A percentile compares a stretch with the other conserved stretches of the same genome.
Evolutionary conservation across 1,139 yeast genomes (phyloP).

Genomic region (Scheffersomyces insectosa): DNA sequence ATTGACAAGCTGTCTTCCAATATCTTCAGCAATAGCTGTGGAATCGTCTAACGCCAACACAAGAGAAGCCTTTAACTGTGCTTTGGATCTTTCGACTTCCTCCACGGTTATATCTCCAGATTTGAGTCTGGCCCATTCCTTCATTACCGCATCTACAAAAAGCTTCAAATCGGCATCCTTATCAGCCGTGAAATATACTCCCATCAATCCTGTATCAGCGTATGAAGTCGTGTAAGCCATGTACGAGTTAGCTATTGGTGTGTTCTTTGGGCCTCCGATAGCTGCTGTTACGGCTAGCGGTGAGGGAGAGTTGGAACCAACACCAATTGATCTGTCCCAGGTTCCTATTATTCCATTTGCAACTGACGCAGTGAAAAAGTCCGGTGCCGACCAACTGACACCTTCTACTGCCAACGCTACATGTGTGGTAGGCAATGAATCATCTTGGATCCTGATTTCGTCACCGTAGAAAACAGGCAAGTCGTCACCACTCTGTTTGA

Average conservation of each 20-base stretch:
- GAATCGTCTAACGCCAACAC: conserved; percentile 90
- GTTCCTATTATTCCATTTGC: conserved; percentile 97
- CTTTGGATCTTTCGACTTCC: conserved; percentile 91
- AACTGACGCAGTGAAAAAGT: conserved; percentile 91
- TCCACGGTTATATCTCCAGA: conserved; percentile 73
- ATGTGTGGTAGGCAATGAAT: conserved; percentile 83
- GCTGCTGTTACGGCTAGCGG: conserved; percentile 79
- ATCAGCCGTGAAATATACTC: conserved; percentile 88
- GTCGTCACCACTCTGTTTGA: conserved; percentile 76
- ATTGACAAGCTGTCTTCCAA: conserved; percentile 94
- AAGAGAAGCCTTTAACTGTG: conserved; percentile 90
- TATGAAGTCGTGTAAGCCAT: conserved; percentile 97
- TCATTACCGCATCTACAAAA: conserved; percentile 69
- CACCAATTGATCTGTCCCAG: conserved; percentile 93
- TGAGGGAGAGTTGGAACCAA: conserved; percentile 70
- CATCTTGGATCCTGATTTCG: conserved; percentile 82
- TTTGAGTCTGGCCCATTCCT: conserved; percentile 88
- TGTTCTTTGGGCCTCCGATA: conserved; percentile 51
- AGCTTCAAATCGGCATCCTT: conserved; percentile 64
- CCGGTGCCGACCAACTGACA: conserved; percentile 95
- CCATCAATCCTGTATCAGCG: conserved; percentile 98
- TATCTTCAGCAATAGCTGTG: conserved; percentile 95
- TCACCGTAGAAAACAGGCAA: conserved; percentile 84
- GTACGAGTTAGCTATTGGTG: conserved; percentile 83
- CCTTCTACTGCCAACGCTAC: conserved; percentile 97